Evolutionary conservation across 176 grass and related monocot species (phyloP).

Genomic region (Zoysia japonica): DNA sequence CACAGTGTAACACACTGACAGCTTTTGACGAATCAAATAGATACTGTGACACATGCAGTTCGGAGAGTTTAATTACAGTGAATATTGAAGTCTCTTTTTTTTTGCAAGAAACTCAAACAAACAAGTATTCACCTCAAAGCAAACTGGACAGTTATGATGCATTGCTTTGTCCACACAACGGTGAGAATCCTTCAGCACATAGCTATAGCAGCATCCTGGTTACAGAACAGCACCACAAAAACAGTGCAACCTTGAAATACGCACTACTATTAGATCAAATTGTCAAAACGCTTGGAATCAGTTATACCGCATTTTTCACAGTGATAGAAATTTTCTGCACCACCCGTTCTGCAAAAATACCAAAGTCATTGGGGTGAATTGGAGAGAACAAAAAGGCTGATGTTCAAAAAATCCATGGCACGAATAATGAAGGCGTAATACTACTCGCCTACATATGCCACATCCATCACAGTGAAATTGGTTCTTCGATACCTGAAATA

Average conservation of each 20-base stretch:
- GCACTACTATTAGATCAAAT: not conserved
- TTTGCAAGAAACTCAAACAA: not conserved
- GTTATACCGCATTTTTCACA: conserved; percentile 59
- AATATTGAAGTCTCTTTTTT: not conserved
- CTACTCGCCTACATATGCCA: conserved; percentile 71
- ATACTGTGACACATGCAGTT: conserved; percentile 38
- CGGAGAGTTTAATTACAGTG: not conserved
- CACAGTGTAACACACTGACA: conserved; percentile 58
- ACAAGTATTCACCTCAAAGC: conserved; percentile 58
- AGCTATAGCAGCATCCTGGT: conserved; percentile 65
- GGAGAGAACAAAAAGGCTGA: not conserved
- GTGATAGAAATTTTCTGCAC: conserved; percentile 67
- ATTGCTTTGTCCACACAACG: conserved; percentile 66
- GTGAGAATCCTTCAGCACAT: conserved; percentile 55
- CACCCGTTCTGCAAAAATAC: conserved; percentile 51
- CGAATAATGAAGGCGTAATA: not conserved
- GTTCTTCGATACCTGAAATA: conserved; percentile 61
- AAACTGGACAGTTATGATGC: conserved; percentile 81
- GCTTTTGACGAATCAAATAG: conserved; percentile 73
- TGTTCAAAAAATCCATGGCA: not conserved
- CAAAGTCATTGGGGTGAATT: not conserved
- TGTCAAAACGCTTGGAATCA: not conserved
- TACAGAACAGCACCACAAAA: conserved; percentile 9
- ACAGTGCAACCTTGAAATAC: not conserved
- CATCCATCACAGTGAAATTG: conserved; percentile 78